Evolutionary conservation across 2,329 filamentous ascomycete genomes (phyloP).

Genomic region (Ophiostoma ulmi): DNA sequence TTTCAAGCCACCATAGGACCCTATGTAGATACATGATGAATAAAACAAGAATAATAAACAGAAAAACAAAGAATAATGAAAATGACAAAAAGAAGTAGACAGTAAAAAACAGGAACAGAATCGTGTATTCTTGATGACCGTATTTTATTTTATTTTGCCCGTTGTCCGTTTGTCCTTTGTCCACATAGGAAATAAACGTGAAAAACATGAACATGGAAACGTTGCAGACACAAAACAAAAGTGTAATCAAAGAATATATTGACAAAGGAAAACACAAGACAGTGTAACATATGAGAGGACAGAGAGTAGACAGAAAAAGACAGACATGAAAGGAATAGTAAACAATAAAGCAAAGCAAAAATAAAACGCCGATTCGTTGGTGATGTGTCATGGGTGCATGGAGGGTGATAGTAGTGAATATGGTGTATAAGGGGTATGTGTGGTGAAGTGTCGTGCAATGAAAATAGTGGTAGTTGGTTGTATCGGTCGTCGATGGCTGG

Average conservation of each 20-base stretch:
- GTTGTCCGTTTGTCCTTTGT: background rate
- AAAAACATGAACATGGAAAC: constrained; percentile 24
- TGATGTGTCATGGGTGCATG: constrained; percentile 33
- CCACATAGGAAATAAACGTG: background rate
- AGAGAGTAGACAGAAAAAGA: background rate
- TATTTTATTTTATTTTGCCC: background rate
- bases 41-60: background rate
- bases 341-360: constrained; percentile 30
- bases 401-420: constrained; percentile 13
- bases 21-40: constrained; percentile 25
- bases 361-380: constrained; percentile 33
- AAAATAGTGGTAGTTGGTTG: background rate
- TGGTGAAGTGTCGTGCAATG: constrained; percentile 8
- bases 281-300: background rate
- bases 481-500: background rate
- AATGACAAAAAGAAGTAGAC: background rate
- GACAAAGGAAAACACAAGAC: constrained; percentile 11
- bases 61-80: background rate
- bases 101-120: background rate
- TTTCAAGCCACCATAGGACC: constrained; percentile 61
- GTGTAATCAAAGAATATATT: constrained; percentile 1
- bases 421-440: background rate
- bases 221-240: constrained; percentile 32
- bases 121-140: background rate
- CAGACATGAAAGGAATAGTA: background rate